Base-by-base conservation (phyloP, 805 yeast species). In the Myxozyma geophila region DNA sequence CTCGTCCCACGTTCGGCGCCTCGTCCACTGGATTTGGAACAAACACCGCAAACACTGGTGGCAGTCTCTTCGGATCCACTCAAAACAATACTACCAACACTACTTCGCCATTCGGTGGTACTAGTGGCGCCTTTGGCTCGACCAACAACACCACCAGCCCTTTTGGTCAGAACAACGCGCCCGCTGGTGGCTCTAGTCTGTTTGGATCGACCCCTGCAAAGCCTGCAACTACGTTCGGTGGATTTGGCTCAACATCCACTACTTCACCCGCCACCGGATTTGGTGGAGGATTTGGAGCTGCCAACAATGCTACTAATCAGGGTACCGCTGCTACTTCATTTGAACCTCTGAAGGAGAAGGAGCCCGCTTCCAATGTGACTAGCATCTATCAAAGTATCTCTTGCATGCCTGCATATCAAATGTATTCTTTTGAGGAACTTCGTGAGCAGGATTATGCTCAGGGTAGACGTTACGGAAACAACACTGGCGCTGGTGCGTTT, bases 371-470 rank as follows among this genome's bases (percentile, higher is more conserved):
- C 23, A 66, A 64, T 40, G 60, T 54, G 19, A 64, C 68, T 15
- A 66, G 56, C 74, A 76, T 39, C 46, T 74, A 9, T 53, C 90
- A 93, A 75, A 85, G 85, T 70, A 88, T 95, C 66, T 80, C 89
- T 10, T 83, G 90, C 51, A 92, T 95, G 98, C 96, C 96, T 5
- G 96, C 91, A 75, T 95, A 93, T 74, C 83, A 82, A 70, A 86
- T 86, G 70, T 89, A 76, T 71, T 89, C 97, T 0, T 83, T 87
- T 72, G 98, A 92, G 75, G 99, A 95, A 74, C 83, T 95, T 75
- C 84, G 99, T 73, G 79, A 83, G 70, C 93, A 88, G 75, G 99
- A 95, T 77, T 95, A 95, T 74, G 85, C 85, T 70, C 89, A 86
- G 67, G 85, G 84, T 59, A 82, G 95, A 72, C 82, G 71, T 10